Conservation (phyloP, 1,284 basidiomycete genomes). For the Cryptococcus hybrid region DNA sequence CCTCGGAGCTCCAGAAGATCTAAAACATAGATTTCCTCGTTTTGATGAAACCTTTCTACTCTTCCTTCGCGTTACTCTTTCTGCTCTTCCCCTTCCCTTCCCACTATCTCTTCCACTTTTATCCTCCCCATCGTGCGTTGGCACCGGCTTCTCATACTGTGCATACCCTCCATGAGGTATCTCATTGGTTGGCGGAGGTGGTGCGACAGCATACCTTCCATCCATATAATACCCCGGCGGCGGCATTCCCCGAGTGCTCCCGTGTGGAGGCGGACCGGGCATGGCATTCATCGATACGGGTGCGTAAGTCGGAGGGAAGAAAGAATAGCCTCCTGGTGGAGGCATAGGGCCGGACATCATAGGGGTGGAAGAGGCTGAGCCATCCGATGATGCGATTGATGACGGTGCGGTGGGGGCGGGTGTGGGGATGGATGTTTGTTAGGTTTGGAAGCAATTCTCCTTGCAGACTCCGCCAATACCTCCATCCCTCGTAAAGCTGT, state of each 20-base stretch:
- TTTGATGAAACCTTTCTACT: conserved; percentile 3
- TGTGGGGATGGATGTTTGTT: background rate
- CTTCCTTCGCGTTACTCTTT: conserved; percentile 8
- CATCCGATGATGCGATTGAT: conserved; percentile 6
- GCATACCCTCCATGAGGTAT: background rate
- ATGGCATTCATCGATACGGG: background rate
- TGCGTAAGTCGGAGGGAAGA: background rate
- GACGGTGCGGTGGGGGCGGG: background rate
- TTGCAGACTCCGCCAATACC: no score
- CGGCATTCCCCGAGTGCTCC: background rate
- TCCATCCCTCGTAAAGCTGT: no score
- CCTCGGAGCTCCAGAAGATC: background rate
- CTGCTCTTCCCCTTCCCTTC: conserved; percentile 5
- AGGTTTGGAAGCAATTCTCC: background rate
- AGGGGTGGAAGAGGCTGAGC: background rate
- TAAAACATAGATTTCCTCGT: background rate
- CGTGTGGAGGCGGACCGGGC: background rate
- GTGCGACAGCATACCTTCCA: conserved; percentile 4
- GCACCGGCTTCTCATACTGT: background rate
- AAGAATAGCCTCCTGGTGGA: background rate
- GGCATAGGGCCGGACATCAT: background rate
- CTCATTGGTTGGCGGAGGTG: background rate
- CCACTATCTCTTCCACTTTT: background rate
- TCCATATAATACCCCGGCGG: conserved; percentile 7
- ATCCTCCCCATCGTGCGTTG: conserved; percentile 1